phyloP scores from a whole-genome alignment of 2,329 filamentous ascomycete genomes.

The Karstenula rhodostoma region DNA sequence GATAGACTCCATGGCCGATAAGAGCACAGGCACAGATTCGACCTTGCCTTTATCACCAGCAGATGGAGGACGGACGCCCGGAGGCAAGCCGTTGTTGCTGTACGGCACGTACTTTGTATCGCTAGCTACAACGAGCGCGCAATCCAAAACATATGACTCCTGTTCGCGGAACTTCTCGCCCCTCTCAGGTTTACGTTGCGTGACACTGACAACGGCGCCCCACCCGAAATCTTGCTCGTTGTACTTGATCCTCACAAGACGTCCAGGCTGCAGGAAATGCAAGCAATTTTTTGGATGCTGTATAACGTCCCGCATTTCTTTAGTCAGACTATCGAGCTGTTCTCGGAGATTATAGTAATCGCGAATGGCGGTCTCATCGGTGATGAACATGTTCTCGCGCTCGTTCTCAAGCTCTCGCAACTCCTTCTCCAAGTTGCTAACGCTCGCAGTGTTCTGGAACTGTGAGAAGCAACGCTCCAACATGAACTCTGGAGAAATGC shows the following conservation, averaged over 20 bases:
- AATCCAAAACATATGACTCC: constrained; percentile 82
- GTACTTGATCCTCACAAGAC: constrained; percentile 85
- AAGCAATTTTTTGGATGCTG: constrained; percentile 89
- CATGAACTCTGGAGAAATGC: constrained; percentile 99
- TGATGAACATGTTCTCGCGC: constrained; percentile 75
- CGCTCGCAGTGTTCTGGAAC: constrained; percentile 93
- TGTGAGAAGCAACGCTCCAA: constrained; percentile 98
- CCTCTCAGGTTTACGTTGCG: constrained; percentile 70
- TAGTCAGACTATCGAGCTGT: constrained; percentile 81
- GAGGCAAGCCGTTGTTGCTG: constrained; percentile 71
- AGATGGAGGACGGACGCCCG: constrained; percentile 67
- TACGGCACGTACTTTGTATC: constrained; percentile 62
- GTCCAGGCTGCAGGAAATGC: constrained; percentile 85
- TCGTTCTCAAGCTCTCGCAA: constrained; percentile 80
- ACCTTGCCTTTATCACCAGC: constrained; percentile 73
- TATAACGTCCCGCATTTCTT: constrained; percentile 90
- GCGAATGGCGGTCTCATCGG: constrained; percentile 86
- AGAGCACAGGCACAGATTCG: constrained; percentile 84
- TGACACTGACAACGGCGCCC: constrained; percentile 85
- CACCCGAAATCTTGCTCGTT: constrained; percentile 86
- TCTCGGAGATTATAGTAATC: constrained; percentile 93
- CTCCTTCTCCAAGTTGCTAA: constrained; percentile 83
- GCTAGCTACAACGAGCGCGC: constrained; percentile 72
- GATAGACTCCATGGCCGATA: constrained; percentile 85
- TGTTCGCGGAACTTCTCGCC: constrained; percentile 74